Conservation (phyloP, 306 rosid genomes). For the Erythrophleum fordii region DNA sequence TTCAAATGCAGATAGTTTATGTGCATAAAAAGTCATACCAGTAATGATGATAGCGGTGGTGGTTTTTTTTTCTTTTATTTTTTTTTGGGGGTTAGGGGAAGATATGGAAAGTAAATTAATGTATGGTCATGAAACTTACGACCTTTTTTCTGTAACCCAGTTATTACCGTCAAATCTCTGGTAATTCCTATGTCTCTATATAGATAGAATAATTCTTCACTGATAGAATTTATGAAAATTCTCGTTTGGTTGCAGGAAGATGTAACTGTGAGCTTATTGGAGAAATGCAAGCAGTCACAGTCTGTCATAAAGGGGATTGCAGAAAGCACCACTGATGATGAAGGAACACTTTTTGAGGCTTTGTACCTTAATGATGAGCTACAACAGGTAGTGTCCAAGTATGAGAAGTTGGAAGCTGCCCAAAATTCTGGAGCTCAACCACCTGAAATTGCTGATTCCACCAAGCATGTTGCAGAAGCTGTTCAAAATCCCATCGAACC, state of each 20-base stretch:
- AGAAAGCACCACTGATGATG: constrained; percentile 75
- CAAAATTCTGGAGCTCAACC: constrained; percentile 44
- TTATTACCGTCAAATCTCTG: background rate
- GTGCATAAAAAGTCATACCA: background rate
- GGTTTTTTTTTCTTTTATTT: too few relatives aligned
- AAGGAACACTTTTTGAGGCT: constrained; percentile 80
- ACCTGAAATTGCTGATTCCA: constrained; percentile 45
- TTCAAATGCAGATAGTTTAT: background rate
- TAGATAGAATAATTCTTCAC: constrained; percentile 11
- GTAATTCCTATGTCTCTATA: background rate
- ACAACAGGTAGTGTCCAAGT: constrained; percentile 67
- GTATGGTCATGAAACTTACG: background rate
- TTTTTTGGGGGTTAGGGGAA: too few relatives aligned
- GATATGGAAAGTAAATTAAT: background rate
- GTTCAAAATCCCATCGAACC: constrained; percentile 37
- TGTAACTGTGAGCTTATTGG: constrained; percentile 68
- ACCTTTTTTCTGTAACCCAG: background rate
- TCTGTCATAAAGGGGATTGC: constrained; percentile 65
- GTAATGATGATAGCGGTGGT: background rate
- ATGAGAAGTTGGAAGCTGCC: constrained; percentile 66
- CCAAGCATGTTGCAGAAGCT: constrained; percentile 42
- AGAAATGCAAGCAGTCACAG: constrained; percentile 73
- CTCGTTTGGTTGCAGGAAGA: constrained; percentile 65
- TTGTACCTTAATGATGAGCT: constrained; percentile 81
- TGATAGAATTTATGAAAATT: constrained; percentile 30